Evolutionary conservation across 345 rosid genomes (phyloP).

Genomic region (Eucalyptus erythrocorys): DNA sequence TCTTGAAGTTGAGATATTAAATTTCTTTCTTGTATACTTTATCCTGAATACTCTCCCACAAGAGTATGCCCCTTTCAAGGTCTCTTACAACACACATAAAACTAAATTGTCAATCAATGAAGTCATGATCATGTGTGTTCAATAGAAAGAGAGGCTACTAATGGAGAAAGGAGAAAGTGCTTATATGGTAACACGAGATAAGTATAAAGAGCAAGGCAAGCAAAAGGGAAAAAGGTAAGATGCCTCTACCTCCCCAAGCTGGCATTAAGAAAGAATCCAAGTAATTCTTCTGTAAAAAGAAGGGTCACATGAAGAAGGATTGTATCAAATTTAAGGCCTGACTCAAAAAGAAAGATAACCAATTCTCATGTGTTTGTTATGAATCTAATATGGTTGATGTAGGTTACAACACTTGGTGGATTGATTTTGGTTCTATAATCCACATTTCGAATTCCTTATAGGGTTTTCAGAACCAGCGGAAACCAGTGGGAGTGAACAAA

Average conservation of each 20-base stretch:
- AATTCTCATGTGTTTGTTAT: fast-evolving
- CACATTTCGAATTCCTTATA: fast-evolving
- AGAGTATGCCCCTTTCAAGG: no score
- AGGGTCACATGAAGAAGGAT: fast-evolving
- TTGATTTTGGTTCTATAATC: fast-evolving
- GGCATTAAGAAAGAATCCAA: fast-evolving
- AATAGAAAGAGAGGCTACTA: fast-evolving
- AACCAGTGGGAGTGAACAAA: no score
- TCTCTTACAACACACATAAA: no score
- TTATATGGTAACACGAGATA: fast-evolving
- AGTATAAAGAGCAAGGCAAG: no score
- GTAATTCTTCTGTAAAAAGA: no score
- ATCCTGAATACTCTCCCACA: fast-evolving
- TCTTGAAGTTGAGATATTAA: fast-evolving
- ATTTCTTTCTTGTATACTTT: fast-evolving
- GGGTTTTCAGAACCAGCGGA: fast-evolving
- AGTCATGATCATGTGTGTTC: fast-evolving
- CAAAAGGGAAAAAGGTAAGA: fast-evolving
- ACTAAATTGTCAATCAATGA: no score
- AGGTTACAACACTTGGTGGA: fast-evolving
- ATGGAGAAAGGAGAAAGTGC: no score
- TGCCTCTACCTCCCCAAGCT: no score
- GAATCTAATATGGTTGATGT: no score
- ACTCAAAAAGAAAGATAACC: no score
- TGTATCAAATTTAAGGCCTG: fast-evolving